Evolutionary conservation across 352 stramenopile genomes (phyloP), one percentile per base, ranked within the genome.

Genomic region (Globisporangium perplexum): DNA sequence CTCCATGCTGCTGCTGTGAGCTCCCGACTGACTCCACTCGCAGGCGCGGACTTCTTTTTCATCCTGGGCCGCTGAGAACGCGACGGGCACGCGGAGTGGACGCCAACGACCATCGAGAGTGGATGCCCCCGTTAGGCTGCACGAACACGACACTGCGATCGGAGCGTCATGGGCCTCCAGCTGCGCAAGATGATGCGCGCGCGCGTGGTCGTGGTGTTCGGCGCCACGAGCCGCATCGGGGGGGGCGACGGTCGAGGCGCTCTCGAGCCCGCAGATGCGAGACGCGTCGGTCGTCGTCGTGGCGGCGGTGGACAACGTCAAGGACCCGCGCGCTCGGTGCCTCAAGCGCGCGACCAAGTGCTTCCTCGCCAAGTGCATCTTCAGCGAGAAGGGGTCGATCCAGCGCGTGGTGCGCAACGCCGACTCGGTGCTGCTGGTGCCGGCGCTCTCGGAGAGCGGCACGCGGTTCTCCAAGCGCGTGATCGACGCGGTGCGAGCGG

Each of bases 191-290:
- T 91, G 54, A 65, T 87, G 57, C 65, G 65, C 4, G 65, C 73
- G 15, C 69, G 68, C 14, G 71, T 89, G 45, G 73, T 92, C 44
- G 81, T 92, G 38, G 77, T 92, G 50, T 90, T 92, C 47, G 81
- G 81, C 6, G 78, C 72, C 52, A 88, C 72, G 20, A 90, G 69
- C 47, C 81, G 78, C 38, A 74, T 90, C 26, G 81, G 81, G 15
- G n/a, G 71, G 72, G 17, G 66, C 78, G 4, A 59, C 71, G 26
- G 65, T 92, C 53, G 71, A 88, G 60, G 59, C 62, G 35, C 60
- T 92, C 35, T 54, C 71, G 0, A 47, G 55, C 0, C 68, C 72
- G n/a, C 54, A 76, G 23, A 68, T 74, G 20, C 54, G 74, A 2
- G 57, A 80, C 44, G 53, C 79, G 3, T 72, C 68, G 1, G 60